Conservation (phyloP, 1,139 yeast genomes). For the Candida neerlandica region DNA sequence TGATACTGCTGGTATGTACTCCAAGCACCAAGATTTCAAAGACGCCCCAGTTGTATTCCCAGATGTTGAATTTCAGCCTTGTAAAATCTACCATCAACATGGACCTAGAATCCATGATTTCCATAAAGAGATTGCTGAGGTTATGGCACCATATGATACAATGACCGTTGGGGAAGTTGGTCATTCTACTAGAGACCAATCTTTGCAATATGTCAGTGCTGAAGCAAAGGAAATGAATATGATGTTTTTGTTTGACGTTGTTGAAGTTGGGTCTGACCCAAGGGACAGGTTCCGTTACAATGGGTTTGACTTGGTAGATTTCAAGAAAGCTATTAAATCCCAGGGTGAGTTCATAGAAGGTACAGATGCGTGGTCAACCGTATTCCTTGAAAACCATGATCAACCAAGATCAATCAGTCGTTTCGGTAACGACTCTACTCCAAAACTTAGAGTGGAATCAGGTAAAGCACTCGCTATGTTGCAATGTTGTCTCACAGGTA, state of each 20-base stretch:
- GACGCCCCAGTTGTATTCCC: conserved; percentile 53
- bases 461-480: conserved; percentile 53
- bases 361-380: conserved; percentile 59
- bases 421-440: conserved; percentile 46
- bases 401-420: conserved; percentile 55
- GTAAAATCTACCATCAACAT: conserved; percentile 32
- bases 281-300: conserved; percentile 34
- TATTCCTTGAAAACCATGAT: conserved; percentile 59
- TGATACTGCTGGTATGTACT: conserved; percentile 55
- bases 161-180: conserved; percentile 63
- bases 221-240: conserved; percentile 50
- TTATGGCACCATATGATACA: conserved; percentile 48
- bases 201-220: conserved; percentile 51
- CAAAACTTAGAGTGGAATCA: conserved; percentile 32
- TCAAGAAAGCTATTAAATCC: conserved; percentile 41
- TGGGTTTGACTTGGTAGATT: conserved; percentile 39
- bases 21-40: conserved; percentile 47
- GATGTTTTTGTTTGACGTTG: conserved; percentile 53
- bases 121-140: conserved; percentile 51
- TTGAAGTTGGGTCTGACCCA: conserved; percentile 41
- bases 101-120: conserved; percentile 61
- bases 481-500: conserved; percentile 52
- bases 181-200: conserved; percentile 39
- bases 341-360: conserved; percentile 41
- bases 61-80: conserved; percentile 43